phyloP scores from a whole-genome alignment of 1,284 basidiomycete genomes.

The Coniophora puteana region DNA sequence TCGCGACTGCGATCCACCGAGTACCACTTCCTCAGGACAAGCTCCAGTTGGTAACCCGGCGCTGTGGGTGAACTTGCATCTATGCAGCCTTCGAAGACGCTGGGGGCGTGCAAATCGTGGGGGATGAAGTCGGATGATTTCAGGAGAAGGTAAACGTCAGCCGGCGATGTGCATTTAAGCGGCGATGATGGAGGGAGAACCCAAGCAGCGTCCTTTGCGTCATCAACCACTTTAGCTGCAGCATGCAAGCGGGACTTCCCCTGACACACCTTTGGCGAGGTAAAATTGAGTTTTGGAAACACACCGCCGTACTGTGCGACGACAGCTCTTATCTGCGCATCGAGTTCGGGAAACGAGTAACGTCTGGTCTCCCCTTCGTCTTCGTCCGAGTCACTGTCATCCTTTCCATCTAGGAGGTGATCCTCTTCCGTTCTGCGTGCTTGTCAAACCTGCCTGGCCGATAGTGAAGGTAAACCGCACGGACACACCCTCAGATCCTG shows the following conservation, averaged over 20 bases:
- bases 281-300: conserved; percentile 96
- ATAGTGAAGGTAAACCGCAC: too few relatives aligned
- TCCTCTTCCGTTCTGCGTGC: too few relatives aligned
- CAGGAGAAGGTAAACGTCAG: conserved; percentile 89
- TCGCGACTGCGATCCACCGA: conserved; percentile 81
- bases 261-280: conserved; percentile 73
- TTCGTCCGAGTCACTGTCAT: conserved; percentile 36
- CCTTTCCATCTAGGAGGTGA: too few relatives aligned
- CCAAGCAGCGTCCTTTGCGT: conserved; percentile 85
- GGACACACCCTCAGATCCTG: conserved; percentile 75
- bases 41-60: conserved; percentile 61
- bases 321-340: conserved; percentile 66
- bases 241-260: not conserved
- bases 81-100: conserved; percentile 67
- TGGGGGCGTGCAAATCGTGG: conserved; percentile 67
- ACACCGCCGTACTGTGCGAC: conserved; percentile 76
- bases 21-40: conserved; percentile 94
- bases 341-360: conserved; percentile 77
- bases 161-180: conserved; percentile 81
- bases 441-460: too few relatives aligned
- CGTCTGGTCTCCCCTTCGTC: conserved; percentile 36
- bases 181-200: conserved; percentile 85
- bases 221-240: too few relatives aligned
- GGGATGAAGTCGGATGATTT: conserved; percentile 91
- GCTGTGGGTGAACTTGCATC: too few relatives aligned